Percentiles rank a stretch among this genome's conserved stretches.
phyloP scores from a whole-genome alignment of 129 eudicot species.

The Glebionis coronaria region DNA sequence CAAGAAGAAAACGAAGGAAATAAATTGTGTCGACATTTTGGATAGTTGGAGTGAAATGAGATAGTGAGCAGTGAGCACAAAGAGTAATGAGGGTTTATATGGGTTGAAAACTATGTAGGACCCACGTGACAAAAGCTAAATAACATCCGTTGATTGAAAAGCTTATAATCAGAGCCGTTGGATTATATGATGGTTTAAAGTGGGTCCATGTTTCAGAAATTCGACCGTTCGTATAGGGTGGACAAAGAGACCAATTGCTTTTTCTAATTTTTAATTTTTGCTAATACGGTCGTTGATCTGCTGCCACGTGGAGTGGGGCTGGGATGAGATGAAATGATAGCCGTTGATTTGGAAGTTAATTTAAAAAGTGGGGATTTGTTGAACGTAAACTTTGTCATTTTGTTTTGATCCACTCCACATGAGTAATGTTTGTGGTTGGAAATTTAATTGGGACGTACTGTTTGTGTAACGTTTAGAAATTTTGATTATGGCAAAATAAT shows the following conservation, averaged over 20 bases:
- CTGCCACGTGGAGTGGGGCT: background rate
- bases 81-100: slow-evolving; percentile 12
- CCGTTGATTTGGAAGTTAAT: slow-evolving; percentile 1
- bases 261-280: background rate
- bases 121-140: slow-evolving; percentile 13
- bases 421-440: background rate
- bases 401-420: background rate
- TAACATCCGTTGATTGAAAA: slow-evolving; percentile 30
- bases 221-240: slow-evolving; percentile 40
- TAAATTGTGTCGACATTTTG: slow-evolving; percentile 32
- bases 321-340: background rate
- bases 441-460: background rate
- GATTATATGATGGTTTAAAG: slow-evolving; percentile 11
- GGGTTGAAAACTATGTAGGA: slow-evolving; percentile 11
- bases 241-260: slow-evolving; percentile 16
- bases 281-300: background rate
- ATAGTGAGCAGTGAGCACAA: background rate
- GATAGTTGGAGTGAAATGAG: slow-evolving; percentile 20
- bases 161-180: slow-evolving; percentile 20
- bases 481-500: background rate
- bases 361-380: background rate
- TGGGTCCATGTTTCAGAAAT: slow-evolving; percentile 27
- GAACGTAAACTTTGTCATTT: slow-evolving; percentile 6
- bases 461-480: background rate
- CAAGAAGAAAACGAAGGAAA: slow-evolving; percentile 18